Base-by-base conservation (phyloP, 2,329 filamentous ascomycete genomes). In the Bretziella fagacearum region DNA sequence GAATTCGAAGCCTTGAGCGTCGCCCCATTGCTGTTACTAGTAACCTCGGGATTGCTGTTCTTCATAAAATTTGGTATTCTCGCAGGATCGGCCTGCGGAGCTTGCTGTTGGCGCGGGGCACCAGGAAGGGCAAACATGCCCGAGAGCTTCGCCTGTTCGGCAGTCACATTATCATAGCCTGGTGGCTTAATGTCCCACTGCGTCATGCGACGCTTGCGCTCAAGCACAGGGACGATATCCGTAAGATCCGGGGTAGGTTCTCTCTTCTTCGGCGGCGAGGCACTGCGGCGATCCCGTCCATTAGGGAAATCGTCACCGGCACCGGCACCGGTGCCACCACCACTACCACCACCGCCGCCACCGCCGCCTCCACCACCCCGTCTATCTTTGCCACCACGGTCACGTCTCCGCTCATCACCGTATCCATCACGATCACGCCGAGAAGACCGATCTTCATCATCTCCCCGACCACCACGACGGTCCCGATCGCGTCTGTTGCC, bases 141-240 rank as follows among this genome's bases (percentile, higher is more conserved):
- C 54, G 93, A 98, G 37, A 98, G 73, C 69, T 99, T 99, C 44
- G 91, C 93, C 63, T 98, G 93, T 63, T 98, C 93, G 18, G 91
- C 86, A 2, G 91, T 95, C 54, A 99, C 89, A 62, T 91, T 93
- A 59, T 98, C 93, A 59, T 99, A 99, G 37, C 91, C 89, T 13
- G 86, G 84, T 4, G 91, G 91, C 66, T 98, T 98, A 63, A 98
- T 95, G 62, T 99, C 93, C 91, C 91, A 99, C 63, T 98, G 93
- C 29, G 87, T 96, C 69, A 98, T 68, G 51, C 91, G 81, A 55
- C 93, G 81, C 69, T 87, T 91, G 56, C 89, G 80, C 58, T 89
- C 80, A 53, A 86, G 68, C 50, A 99, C 71, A 3, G 85, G 75
- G n/a, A 81, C 69, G 51, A 93, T 68, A 57, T 93, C 78, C 51